A percentile compares a stretch with the other conserved stretches of the same genome.
Conservation (phyloP, 2,329 filamentous ascomycete genomes). For the Aspergillus clavatus region DNA sequence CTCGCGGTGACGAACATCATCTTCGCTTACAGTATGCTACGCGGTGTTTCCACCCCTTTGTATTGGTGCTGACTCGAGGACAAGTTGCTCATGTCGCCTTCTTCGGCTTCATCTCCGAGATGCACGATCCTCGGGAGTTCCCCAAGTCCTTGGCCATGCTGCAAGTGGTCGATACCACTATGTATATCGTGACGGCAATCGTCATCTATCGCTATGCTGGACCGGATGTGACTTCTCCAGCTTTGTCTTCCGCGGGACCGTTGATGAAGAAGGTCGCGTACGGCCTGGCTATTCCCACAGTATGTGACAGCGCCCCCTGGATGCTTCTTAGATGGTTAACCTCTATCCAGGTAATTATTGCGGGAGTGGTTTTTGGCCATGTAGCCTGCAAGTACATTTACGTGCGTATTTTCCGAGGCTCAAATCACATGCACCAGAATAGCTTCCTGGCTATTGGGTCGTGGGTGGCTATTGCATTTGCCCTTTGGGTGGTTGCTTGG, state of each 20-base stretch:
- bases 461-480: slow-evolving; percentile 55
- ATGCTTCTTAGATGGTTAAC: slow-evolving; percentile 13
- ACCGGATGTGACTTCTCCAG: slow-evolving; percentile 56
- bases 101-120: slow-evolving; percentile 62
- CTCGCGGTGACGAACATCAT: slow-evolving; percentile 63
- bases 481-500: slow-evolving; percentile 58
- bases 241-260: slow-evolving; percentile 56
- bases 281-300: slow-evolving; percentile 62
- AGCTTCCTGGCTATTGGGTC: slow-evolving; percentile 48
- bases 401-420: slow-evolving; percentile 57
- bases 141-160: slow-evolving; percentile 59
- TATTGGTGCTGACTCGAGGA: neutral
- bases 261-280: slow-evolving; percentile 60
- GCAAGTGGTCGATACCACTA: slow-evolving; percentile 55
- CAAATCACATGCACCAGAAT: slow-evolving; percentile 48
- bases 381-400: slow-evolving; percentile 64
- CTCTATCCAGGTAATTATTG: slow-evolving; percentile 54
- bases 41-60: neutral
- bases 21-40: slow-evolving; percentile 56
- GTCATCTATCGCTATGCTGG: slow-evolving; percentile 66
- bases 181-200: slow-evolving; percentile 62
- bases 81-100: slow-evolving; percentile 58
- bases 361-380: slow-evolving; percentile 64
- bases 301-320: too few species aligned
- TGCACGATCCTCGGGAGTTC: slow-evolving; percentile 57